Evolutionary conservation across 805 yeast genomes (phyloP), one percentile per base, ranked within the genome.

Genomic region (Candida ovalis): DNA sequence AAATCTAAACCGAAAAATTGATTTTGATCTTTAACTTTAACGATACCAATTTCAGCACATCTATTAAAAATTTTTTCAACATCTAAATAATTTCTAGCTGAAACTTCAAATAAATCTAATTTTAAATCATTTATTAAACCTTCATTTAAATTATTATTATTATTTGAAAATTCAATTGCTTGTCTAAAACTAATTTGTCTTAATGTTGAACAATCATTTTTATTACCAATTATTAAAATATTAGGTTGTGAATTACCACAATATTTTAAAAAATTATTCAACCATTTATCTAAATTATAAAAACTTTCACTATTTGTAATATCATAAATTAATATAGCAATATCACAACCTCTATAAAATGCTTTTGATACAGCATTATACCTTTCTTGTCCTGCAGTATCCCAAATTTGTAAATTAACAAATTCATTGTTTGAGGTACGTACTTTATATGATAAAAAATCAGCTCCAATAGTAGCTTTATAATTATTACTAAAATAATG

Each of bases 331-430:
- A 80, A 56, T 7, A 80, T 68, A 4, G 74, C 80, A 18, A 78
- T 76, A 55, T 80, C 84, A 0, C 83, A 72, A 8, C 85, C 85
- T 36, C 85, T 63, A 60, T 79, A 80, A 54, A 79, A 80, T 4
- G 82, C 78, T 57, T 73, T 76, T 10, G 77, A 70, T 27, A 77
- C 75, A 45, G 79, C 74, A 75, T 80, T 78, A 73, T 92, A 91
- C 55, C 98, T 73, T 67, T 91, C 98, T 69, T 89, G 97, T 8
- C 97, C 96, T 1, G 96, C 96, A 3, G 97, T 90, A 64, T 90
- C 97, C 97, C 98, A 82, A 9, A 82, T 74, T 61, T 82, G 88
- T 35, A 82, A 66, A 43, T 67, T 67, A 19, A 74, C 73, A 30
- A 54, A 53, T 37, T 55, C 50, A 17, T 55, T 45, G 21, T 7